Percentiles rank a stretch among this genome's conserved stretches.
These are phyloP conservation scores for Podospora pseudocomata DNA, from an alignment of 495 filamentous ascomycete species.

Conservation along the genomic window DNA sequence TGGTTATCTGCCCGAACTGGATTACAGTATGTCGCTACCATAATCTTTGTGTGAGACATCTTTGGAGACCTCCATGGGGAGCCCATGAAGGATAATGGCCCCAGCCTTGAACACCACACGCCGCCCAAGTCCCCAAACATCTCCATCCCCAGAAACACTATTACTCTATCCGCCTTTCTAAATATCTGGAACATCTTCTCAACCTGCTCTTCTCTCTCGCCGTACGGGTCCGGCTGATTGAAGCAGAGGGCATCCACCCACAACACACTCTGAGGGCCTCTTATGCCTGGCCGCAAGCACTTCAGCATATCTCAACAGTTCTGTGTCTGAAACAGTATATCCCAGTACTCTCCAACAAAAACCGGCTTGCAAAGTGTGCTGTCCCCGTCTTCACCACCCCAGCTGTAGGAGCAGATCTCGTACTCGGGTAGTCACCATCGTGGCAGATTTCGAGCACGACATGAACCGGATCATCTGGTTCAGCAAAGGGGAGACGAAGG, in stretches of 20 bases:
- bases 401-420: not conserved
- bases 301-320: not conserved
- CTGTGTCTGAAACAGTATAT: not conserved
- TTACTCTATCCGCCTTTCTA: not conserved
- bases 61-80: no score
- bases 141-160: not conserved
- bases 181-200: not conserved
- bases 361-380: not conserved
- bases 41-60: no score
- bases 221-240: not conserved
- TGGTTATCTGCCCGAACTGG: no score
- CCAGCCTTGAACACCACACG: not conserved
- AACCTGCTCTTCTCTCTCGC: not conserved
- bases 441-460: not conserved
- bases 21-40: no score
- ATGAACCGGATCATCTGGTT: not conserved
- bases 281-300: not conserved
- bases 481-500: not conserved
- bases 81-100: not conserved
- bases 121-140: not conserved
- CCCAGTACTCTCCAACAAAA: not conserved
- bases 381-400: not conserved
- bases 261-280: not conserved
- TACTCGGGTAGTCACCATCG: not conserved
- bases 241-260: not conserved